Evolutionary conservation across 805 yeast genomes (phyloP).

Genomic region (Lipomyces chichibuensis): DNA sequence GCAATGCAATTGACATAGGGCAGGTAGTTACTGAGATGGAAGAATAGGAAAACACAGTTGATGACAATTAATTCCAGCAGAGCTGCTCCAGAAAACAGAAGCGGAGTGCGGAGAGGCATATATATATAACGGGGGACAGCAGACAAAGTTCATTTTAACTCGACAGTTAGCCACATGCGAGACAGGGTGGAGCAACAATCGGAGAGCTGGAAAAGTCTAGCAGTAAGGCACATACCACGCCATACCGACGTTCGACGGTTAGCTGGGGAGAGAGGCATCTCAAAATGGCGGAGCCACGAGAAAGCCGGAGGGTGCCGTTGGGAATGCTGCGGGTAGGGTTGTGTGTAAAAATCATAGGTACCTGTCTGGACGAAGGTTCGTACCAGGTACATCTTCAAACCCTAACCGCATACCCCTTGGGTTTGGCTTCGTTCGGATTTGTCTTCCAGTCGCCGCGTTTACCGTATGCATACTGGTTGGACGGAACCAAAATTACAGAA

Average conservation of each 20-base stretch:
- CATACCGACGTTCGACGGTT: neutral
- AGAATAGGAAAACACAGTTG: neutral
- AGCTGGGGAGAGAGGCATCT: too few species aligned
- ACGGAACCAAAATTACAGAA: neutral
- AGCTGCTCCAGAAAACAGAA: neutral
- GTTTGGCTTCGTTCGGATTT: neutral
- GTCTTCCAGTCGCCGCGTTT: neutral
- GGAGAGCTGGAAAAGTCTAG: neutral
- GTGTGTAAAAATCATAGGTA: neutral
- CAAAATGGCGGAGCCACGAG: neutral
- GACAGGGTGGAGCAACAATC: neutral
- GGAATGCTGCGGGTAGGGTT: neutral
- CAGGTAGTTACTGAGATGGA: neutral
- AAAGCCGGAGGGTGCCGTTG: neutral
- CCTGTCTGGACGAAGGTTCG: neutral
- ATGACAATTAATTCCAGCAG: neutral
- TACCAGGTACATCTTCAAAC: neutral
- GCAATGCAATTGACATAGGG: neutral
- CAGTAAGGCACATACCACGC: neutral
- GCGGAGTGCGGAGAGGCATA: neutral
- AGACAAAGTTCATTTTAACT: neutral
- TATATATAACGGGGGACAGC: neutral
- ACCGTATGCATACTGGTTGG: neutral
- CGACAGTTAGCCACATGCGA: neutral
- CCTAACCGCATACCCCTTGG: neutral